Conservation (phyloP, 2,329 filamentous ascomycete species). For the Nothopassalora personata region DNA sequence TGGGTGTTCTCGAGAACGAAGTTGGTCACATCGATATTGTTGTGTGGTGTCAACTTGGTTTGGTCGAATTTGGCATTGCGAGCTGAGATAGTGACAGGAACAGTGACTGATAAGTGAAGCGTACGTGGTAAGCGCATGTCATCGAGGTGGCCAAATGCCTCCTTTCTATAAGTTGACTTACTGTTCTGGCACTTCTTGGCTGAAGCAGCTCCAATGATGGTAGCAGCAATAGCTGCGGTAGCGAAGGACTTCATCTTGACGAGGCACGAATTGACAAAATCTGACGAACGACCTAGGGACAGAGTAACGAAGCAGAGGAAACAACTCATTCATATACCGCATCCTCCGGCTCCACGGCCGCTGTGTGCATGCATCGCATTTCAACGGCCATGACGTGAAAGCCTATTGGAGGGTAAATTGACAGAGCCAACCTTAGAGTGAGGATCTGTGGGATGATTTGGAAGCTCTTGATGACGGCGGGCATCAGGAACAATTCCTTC, state of each 20-base stretch:
- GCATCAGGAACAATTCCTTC: neutral
- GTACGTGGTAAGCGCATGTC: neutral
- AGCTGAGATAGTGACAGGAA: slow-evolving; percentile 52
- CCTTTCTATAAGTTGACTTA: neutral
- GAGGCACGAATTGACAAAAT: neutral
- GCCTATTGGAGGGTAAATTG: neutral
- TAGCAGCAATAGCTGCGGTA: slow-evolving; percentile 19
- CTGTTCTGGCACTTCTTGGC: slow-evolving; percentile 13
- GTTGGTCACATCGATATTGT: slow-evolving; percentile 54
- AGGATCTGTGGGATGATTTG: neutral
- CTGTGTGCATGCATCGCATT: neutral
- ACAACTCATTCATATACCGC: neutral
- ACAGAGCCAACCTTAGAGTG: neutral
- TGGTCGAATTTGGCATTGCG: slow-evolving; percentile 52
- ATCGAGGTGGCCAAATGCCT: neutral
- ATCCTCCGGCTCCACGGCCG: neutral
- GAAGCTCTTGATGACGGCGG: neutral
- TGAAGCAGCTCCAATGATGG: slow-evolving; percentile 21
- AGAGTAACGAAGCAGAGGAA: neutral
- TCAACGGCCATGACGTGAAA: neutral
- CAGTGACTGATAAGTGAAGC: slow-evolving; percentile 46
- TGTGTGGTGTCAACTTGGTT: slow-evolving; percentile 37
- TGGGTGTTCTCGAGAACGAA: slow-evolving; percentile 49
- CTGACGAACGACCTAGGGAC: neutral
- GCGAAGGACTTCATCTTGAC: slow-evolving; percentile 24